Evolutionary conservation across 805 yeast genomes (phyloP), one percentile per base, ranked within the genome.

Genomic region (Wickerhamiella kazuoi): DNA sequence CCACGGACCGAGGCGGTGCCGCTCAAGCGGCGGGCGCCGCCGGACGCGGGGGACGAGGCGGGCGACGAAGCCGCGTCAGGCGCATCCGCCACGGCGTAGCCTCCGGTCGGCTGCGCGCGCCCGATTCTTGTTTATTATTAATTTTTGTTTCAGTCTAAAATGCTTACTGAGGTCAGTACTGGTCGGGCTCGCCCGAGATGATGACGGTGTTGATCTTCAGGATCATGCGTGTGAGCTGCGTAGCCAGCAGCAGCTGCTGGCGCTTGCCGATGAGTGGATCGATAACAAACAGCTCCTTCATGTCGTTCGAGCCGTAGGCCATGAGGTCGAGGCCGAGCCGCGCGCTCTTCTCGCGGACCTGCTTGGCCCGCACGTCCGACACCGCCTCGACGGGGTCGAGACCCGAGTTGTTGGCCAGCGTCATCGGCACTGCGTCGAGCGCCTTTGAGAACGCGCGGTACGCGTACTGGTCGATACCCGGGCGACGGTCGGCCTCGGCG

Each of bases 191-290:
- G 34, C 93, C 93, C 53, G 79, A 79, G 49, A 87, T 77, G 53
- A 90, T 90, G 43, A 90, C 98, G 59, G 87, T 87, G 61, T 90
- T 93, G 57, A 90, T 90, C 68, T 90, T 90, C 56, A 90, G 70
- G 46, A 90, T 84, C 98, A 90, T 90, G 65, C 98, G 75, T 41
- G 96, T 84, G 57, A 90, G 71, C 64, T 90, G 99, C 13, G 99
- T 90, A 36, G 98, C 98, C 59, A 90, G 69, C 56, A 82, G 64
- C 49, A 90, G 71, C 63, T 90, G 99, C 61, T 90, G 97, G 60
- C 82, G 84, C 69, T 90, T 90, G 54, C 98, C 96, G 51, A 90
- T 86, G 57, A 83, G 74, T 41, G 99, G 97, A 60, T 90, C 98
- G 50, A 90, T 84, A 36, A 90, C 94, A 58, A 87, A 90, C 53